Base-by-base conservation (phyloP, 2,329 filamentous ascomycete species). In the Orbilia oligospora region DNA sequence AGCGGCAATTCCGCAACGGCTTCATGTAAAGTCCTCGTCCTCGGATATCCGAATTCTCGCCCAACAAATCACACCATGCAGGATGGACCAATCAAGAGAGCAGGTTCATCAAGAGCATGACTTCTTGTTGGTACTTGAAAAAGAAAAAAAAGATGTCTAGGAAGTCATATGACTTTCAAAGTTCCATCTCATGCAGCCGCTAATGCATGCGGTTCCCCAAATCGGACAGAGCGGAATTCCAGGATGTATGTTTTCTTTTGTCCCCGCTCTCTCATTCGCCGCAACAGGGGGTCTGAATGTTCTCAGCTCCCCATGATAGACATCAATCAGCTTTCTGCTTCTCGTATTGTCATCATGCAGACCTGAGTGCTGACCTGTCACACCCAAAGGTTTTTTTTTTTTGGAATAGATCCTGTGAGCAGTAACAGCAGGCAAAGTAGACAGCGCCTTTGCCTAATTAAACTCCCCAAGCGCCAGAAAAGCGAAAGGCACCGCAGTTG, bases 161-260 rank as follows among this genome's bases (percentile, higher is more conserved):
- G 56, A 76, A 61, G 72, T 76, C 72, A 76, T 76, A 63, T 76
- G 72, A 76, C 66, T 76, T 76, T 27, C 24, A 70, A 76, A 76
- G 65, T 56, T 70, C 72, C 72, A 76, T 70, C 56, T 76, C 65
- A 76, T 76, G 72, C 72, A 76, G 71, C 71, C 72, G 72, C 72
- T 76, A 76, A 69, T 76, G 72, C 72, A 76, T 76, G 72, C 49
- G 51, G 38, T 58, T 69, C n/a, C 66, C 72, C 72, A 56, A 76
- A 70, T 55, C 72, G 72, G 72, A 70, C 41, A 58, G 66, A 55
- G 33, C 30, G 55, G 65, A 44, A 27, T n/a, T n/a, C n/a, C n/a
- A n/a, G n/a, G n/a, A 55, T 9, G 18, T 53, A 49, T 53, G 48
- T 22, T 72, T 72, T 72, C 68, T 71, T 71, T 71, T 71, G 56